phyloP scores from a whole-genome alignment of 148 eudicot genomes.

The Gaultheria prostrata region DNA sequence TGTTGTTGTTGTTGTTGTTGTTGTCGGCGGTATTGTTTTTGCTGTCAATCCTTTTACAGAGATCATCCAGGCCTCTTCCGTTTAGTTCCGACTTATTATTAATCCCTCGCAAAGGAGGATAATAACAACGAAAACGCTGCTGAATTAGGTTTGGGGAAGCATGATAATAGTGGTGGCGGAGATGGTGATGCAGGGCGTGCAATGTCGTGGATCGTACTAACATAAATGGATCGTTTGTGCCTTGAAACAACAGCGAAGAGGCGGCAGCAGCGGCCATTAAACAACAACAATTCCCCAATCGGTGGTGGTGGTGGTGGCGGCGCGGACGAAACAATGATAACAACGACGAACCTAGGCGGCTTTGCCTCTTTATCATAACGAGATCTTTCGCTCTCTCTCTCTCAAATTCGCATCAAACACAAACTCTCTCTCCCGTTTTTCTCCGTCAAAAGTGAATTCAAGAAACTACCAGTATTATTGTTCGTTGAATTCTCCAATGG shows the following conservation, averaged over 20 bases:
- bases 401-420: neutral
- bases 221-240: constrained; percentile 11
- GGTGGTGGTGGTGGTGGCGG: constrained; percentile 3
- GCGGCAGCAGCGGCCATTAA: constrained; percentile 15
- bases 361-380: constrained; percentile 28
- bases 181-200: constrained; percentile 11
- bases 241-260: constrained; percentile 10
- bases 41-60: constrained; percentile 15
- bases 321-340: neutral
- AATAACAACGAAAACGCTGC: neutral
- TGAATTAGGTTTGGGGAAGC: constrained; percentile 1
- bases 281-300: neutral
- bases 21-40: too few species aligned
- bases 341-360: neutral
- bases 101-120: neutral
- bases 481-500: neutral
- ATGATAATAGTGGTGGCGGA: neutral
- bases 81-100: neutral
- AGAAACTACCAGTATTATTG: too few species aligned
- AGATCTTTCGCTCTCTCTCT: neutral
- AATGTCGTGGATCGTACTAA: neutral
- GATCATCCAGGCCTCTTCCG: constrained; percentile 2
- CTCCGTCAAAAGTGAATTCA: neutral
- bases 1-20: neutral
- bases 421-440: neutral